Evolutionary conservation across 306 rosid species (phyloP), one percentile per base, ranked within the genome.

Genomic region (Gynostemma pentaphyllum): DNA sequence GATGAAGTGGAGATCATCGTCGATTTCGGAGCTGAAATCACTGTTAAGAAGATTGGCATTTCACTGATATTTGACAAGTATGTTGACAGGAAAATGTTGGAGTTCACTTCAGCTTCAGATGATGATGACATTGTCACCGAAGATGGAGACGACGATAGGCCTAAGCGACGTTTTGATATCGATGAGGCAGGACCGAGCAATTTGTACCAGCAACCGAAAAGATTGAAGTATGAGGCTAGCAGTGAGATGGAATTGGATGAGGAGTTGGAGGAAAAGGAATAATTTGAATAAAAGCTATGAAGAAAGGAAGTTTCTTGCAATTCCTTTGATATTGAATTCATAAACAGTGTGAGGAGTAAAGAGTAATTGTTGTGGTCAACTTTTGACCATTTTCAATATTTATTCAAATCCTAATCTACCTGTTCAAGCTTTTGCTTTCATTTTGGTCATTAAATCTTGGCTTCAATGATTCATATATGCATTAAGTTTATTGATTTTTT

Each of bases 1-100:
- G 79, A 75, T 30, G 45, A 37, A 18, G 44, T 70, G 2, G 59
- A 40, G 50, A 44, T 75, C 39, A 56, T 19, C 4, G 46, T 41
- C 1, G 59, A 28, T 34, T 62, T 68, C 47, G 74, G 70, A 5
- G 5, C 42, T 3, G 3, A 32, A 18, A 40, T 62, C 36, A 21
- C 10, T 0, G 74, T 69, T 40, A 74, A 69, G 40, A 68, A 69
- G n/a, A 64, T 30, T 1, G 78, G 74, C 27, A 44, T 54, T 12
- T 10, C 5, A 10, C 59, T 63, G 4, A 7, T 37, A n/a, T 68
- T 40, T 2, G 32, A 36, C 7, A 21, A 21, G 16, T 15, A 4
- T 32, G 1, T 53, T 14, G 53, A 39, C 11, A 8, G 9, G 18
- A 67, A 3, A 26, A 53, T 40, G 71, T 4, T 67, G 1, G 50